phyloP scores from a whole-genome alignment of 495 filamentous ascomycete species.

The Penicillium arizonense region DNA sequence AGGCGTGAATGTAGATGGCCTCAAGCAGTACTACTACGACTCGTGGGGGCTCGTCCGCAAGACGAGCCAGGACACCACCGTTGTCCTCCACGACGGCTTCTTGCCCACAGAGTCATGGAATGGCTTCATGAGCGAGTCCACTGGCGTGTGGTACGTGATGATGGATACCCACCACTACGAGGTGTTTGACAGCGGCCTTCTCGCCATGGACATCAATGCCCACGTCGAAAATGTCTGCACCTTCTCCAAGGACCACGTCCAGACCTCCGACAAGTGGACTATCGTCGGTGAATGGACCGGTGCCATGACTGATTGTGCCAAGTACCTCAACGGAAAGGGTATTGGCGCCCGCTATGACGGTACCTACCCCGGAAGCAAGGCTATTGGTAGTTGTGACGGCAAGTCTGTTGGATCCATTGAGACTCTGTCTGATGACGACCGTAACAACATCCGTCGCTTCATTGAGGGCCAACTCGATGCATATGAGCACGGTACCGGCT shows the following conservation, averaged over 20 bases:
- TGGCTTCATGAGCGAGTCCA: slow-evolving; percentile 59
- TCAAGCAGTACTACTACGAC: slow-evolving; percentile 66
- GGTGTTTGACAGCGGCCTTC: slow-evolving; percentile 60
- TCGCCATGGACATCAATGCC: slow-evolving; percentile 43
- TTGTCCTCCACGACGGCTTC: slow-evolving; percentile 71
- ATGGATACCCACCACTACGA: slow-evolving; percentile 70
- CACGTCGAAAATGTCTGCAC: slow-evolving; percentile 54
- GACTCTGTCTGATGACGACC: slow-evolving; percentile 49
- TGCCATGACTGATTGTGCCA: slow-evolving; percentile 73
- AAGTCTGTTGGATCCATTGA: slow-evolving; percentile 57
- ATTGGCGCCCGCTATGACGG: slow-evolving; percentile 72
- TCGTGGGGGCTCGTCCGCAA: slow-evolving; percentile 54
- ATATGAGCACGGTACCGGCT: slow-evolving; percentile 65
- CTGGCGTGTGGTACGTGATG: slow-evolving; percentile 59
- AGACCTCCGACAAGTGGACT: slow-evolving; percentile 64
- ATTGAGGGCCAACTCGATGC: slow-evolving; percentile 75
- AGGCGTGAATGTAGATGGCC: slow-evolving; percentile 45
- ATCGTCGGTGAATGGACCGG: slow-evolving; percentile 71
- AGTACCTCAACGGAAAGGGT: slow-evolving; percentile 67
- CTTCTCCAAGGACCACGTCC: slow-evolving; percentile 45
- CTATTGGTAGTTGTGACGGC: slow-evolving; percentile 57
- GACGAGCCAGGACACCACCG: slow-evolving; percentile 50
- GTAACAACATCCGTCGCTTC: slow-evolving; percentile 56
- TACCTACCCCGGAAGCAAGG: slow-evolving; percentile 44
- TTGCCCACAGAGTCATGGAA: slow-evolving; percentile 62